Percentiles rank a stretch among this genome's conserved stretches.
These are phyloP conservation scores for Acanthamoeba royreba DNA, from an alignment of 208 protist species.

Conservation along the genomic window DNA sequence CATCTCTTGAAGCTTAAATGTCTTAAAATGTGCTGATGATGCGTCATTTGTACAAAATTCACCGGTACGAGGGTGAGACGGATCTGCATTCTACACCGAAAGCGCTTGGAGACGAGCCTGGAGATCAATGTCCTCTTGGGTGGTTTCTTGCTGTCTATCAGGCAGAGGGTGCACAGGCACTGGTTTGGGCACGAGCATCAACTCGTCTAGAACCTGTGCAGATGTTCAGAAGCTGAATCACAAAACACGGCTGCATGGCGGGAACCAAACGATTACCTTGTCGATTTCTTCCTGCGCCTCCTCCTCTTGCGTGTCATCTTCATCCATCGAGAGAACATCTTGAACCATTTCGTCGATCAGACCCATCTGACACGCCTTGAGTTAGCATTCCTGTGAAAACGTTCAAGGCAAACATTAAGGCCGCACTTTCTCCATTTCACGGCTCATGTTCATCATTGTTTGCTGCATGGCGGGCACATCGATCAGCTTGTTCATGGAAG, in stretches of 20 bases:
- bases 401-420: neutral
- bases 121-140: neutral
- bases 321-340: neutral
- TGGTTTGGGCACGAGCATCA: neutral
- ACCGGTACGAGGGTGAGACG: too few relatives aligned
- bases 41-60: too few relatives aligned
- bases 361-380: too few relatives aligned
- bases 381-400: too few relatives aligned
- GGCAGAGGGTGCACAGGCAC: neutral
- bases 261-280: too few relatives aligned
- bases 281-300: constrained; percentile 25
- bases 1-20: too few relatives aligned
- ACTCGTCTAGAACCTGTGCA: neutral
- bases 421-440: constrained; percentile 24
- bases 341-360: constrained; percentile 26
- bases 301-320: constrained; percentile 3
- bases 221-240: neutral
- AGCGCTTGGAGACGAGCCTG: neutral
- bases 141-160: neutral
- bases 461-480: neutral
- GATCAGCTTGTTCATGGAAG: neutral
- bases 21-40: too few relatives aligned
- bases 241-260: too few relatives aligned
- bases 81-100: too few relatives aligned
- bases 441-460: neutral